These are phyloP conservation scores for Lepidium africanum DNA, from an alignment of 345 rosid genomes.

Conservation along the genomic window DNA sequence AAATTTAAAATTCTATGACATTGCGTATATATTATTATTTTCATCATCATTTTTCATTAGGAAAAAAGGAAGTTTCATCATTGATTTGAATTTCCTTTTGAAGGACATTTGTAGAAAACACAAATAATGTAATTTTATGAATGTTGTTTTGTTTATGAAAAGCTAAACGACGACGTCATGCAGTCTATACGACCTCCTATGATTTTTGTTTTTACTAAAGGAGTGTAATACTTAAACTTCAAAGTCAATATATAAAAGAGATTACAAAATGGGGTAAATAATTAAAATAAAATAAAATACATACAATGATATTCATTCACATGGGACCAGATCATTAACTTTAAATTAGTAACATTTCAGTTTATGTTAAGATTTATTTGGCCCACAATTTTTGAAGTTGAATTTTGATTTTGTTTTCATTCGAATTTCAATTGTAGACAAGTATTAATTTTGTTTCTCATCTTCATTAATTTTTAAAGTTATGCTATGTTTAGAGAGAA, in stretches of 20 bases:
- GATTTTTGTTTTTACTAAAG: not conserved
- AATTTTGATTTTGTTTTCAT: not conserved
- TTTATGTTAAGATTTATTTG: not conserved
- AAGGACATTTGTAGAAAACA: not conserved
- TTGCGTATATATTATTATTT: not conserved
- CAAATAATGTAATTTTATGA: not conserved
- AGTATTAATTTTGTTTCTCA: not conserved
- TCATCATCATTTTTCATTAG: not conserved
- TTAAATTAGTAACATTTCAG: slow-evolving; percentile 10
- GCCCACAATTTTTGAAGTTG: not conserved
- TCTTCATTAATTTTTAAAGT: not conserved
- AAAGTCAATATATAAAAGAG: not conserved
- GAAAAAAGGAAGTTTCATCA: not conserved
- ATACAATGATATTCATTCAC: not conserved
- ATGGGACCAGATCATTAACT: slow-evolving; percentile 11
- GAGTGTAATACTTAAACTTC: not conserved
- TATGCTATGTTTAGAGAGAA: not conserved
- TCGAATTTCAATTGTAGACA: not conserved
- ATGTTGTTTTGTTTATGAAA: not conserved
- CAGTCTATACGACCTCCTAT: not conserved
- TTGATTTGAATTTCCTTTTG: not conserved
- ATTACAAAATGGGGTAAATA: not conserved
- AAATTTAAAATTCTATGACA: not conserved
- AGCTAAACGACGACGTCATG: not conserved
- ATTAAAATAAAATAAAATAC: not conserved